Evolutionary conservation across 371 early-diverging fungal genomes (phyloP).

Genomic region (Circinella umbellata): DNA sequence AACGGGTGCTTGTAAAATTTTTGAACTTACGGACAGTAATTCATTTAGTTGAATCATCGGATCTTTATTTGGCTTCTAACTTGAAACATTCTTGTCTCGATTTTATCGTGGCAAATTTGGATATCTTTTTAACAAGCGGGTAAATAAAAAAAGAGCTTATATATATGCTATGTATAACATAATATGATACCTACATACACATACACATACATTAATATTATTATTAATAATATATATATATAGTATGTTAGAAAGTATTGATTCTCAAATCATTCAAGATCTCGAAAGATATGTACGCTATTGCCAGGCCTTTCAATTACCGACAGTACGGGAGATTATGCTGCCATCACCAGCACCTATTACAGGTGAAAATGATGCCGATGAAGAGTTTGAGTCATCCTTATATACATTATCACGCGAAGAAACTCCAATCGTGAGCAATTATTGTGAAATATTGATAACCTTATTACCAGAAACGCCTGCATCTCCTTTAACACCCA

Average conservation of each 20-base stretch:
- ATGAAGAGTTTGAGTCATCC: slow-evolving; percentile 39
- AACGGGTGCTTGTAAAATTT: slow-evolving; percentile 49
- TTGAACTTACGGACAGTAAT: slow-evolving; percentile 61
- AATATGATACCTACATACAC: neutral
- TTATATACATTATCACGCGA: slow-evolving; percentile 32
- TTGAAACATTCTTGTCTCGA: slow-evolving; percentile 62
- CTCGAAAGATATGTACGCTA: slow-evolving; percentile 31
- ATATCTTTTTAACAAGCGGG: slow-evolving; percentile 58
- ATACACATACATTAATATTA: neutral
- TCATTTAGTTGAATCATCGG: slow-evolving; percentile 57
- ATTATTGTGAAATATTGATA: slow-evolving; percentile 28
- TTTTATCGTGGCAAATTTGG: slow-evolving; percentile 67
- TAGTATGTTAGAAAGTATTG: slow-evolving; percentile 32
- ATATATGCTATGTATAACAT: neutral
- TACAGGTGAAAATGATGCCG: slow-evolving; percentile 19
- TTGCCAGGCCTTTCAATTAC: slow-evolving; percentile 25
- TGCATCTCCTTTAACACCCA: slow-evolving; percentile 7
- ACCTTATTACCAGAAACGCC: slow-evolving; percentile 27
- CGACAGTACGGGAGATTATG: slow-evolving; percentile 13
- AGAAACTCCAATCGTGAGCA: slow-evolving; percentile 20
- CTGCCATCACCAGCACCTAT: neutral
- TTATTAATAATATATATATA: neutral
- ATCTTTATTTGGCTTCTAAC: slow-evolving; percentile 52
- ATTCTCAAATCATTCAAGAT: slow-evolving; percentile 25
- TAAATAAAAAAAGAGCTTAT: slow-evolving; percentile 20